These are phyloP conservation scores for Microthyrium microscopicum DNA, from an alignment of 2,329 filamentous ascomycete species.

Conservation along the genomic window DNA sequence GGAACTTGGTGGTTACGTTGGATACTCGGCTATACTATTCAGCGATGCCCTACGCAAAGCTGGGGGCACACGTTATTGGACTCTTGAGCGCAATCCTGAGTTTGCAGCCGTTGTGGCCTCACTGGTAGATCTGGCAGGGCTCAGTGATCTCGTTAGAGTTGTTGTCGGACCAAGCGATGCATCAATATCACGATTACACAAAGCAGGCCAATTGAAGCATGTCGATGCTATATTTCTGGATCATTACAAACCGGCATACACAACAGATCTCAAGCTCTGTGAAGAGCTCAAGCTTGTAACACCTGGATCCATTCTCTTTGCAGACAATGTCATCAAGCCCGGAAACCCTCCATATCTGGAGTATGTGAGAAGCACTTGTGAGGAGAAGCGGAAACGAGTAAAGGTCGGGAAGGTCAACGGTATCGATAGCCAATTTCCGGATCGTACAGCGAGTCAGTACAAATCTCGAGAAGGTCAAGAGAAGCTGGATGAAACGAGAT, in stretches of 20 bases:
- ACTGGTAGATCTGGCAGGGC: constrained; percentile 56
- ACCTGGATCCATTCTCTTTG: constrained; percentile 45
- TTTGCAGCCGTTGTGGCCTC: constrained; percentile 54
- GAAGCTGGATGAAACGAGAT: constrained; percentile 21
- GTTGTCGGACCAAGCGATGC: constrained; percentile 51
- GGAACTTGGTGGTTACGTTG: constrained; percentile 67
- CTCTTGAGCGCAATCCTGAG: constrained; percentile 56
- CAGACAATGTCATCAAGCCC: constrained; percentile 56
- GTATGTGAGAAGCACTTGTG: constrained; percentile 49
- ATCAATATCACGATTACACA: constrained; percentile 45
- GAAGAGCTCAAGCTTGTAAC: constrained; percentile 52
- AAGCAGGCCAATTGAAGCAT: constrained; percentile 28
- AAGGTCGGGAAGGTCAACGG: constrained; percentile 12
- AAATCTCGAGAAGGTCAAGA: constrained; percentile 29
- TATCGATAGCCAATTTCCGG: constrained; percentile 24
- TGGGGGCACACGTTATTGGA: constrained; percentile 47
- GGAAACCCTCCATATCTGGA: constrained; percentile 55
- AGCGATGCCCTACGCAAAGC: constrained; percentile 45
- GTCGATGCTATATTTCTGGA: constrained; percentile 66
- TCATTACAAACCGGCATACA: constrained; percentile 64
- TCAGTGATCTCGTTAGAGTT: constrained; percentile 54
- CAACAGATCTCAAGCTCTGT: constrained; percentile 57
- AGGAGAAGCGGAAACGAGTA: constrained; percentile 38
- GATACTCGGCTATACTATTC: constrained; percentile 67
- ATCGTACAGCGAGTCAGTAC: constrained; percentile 32